Percentiles rank a stretch among this genome's conserved stretches.
phyloP scores from a whole-genome alignment of 2,329 filamentous ascomycete genomes.

The Diaporthe sp. region DNA sequence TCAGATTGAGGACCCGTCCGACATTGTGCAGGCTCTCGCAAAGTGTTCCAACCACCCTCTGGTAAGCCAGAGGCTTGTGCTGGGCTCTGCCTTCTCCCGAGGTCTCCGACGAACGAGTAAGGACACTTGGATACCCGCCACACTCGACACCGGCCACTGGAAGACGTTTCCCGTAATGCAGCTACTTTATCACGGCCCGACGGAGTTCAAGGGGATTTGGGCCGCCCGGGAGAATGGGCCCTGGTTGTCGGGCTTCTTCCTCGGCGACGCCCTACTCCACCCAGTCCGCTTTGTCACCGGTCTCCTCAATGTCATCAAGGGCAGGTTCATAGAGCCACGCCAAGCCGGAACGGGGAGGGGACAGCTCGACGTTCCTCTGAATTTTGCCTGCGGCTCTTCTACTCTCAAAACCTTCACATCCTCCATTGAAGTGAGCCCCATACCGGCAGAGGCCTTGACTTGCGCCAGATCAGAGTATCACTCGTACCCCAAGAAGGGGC shows the following conservation, averaged over 20 bases:
- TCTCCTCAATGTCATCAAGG: neutral
- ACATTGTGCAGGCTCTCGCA: neutral
- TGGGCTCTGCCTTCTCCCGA: neutral
- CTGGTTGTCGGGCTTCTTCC: neutral
- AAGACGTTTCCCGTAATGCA: neutral
- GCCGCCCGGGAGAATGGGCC: accelerated
- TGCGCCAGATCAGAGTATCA: no score
- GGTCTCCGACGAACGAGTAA: accelerated
- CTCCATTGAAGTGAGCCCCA: neutral
- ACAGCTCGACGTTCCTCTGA: neutral
- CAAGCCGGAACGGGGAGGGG: accelerated
- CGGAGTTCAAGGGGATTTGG: accelerated
- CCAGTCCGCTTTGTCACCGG: conserved; percentile 8
- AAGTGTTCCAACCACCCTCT: neutral
- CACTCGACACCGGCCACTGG: no score
- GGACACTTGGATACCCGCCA: accelerated
- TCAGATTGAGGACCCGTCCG: neutral
- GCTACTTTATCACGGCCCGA: neutral
- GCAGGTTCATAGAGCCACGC: neutral
- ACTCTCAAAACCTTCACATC: neutral
- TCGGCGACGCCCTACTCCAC: neutral
- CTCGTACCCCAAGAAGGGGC: no score
- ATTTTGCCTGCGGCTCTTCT: neutral
- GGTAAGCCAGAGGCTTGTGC: neutral
- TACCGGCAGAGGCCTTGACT: neutral